phyloP scores from a whole-genome alignment of 805 yeast genomes.

The Candida golubevii region DNA sequence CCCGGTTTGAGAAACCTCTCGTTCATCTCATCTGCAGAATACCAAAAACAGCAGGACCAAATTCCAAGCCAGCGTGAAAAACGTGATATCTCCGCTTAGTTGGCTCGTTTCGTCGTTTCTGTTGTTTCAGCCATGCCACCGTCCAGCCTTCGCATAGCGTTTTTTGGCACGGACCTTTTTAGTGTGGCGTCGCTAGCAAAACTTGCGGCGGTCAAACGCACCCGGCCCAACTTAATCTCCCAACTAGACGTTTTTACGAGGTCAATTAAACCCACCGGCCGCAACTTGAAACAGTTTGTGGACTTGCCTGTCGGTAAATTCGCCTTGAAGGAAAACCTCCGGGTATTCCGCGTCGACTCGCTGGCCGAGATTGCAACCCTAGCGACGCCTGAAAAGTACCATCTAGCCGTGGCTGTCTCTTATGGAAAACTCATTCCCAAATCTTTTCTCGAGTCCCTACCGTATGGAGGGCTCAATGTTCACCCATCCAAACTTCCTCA shows the following conservation, averaged over 20 bases:
- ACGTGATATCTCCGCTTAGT: no score
- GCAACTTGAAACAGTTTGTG: constrained; percentile 42
- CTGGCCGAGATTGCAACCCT: constrained; percentile 15
- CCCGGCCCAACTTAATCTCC: constrained; percentile 21
- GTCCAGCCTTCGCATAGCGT: constrained; percentile 42
- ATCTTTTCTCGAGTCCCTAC: constrained; percentile 43
- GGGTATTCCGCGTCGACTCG: constrained; percentile 50
- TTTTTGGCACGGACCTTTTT: constrained; percentile 76
- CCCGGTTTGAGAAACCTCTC: no score
- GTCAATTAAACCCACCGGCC: constrained; percentile 59
- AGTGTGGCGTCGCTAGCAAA: constrained; percentile 51
- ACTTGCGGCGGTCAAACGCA: constrained; percentile 22
- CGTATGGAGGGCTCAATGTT: constrained; percentile 75
- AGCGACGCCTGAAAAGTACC: constrained; percentile 29
- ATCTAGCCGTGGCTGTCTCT: constrained; percentile 85
- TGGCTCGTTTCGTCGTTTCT: no score
- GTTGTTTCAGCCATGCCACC: background rate
- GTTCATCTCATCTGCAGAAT: no score
- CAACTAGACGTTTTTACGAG: constrained; percentile 60
- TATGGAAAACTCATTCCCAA: constrained; percentile 80
- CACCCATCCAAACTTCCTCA: constrained; percentile 88
- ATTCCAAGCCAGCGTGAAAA: no score
- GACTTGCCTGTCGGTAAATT: constrained; percentile 53
- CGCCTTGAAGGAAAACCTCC: constrained; percentile 31
- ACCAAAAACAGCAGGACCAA: no score